Evolutionary conservation across 768 basidiomycete species (phyloP).

Genomic region (Mycena latifolia): DNA sequence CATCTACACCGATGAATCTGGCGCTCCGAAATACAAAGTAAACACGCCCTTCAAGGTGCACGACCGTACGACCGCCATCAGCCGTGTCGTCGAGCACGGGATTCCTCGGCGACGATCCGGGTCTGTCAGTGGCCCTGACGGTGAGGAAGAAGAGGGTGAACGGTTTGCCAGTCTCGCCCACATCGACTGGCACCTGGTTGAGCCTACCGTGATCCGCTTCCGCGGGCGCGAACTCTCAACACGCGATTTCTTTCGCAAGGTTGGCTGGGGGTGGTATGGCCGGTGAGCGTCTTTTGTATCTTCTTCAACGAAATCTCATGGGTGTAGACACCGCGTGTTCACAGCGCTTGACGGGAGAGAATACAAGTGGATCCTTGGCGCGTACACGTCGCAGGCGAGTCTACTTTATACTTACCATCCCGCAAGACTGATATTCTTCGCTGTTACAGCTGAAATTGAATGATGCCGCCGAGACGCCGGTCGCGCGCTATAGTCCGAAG

Average conservation of each 20-base stretch:
- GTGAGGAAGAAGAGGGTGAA: slow-evolving; percentile 40
- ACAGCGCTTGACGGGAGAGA: slow-evolving; percentile 46
- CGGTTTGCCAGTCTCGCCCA: slow-evolving; percentile 46
- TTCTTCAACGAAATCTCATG: neutral
- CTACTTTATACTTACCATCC: neutral
- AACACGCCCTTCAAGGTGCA: slow-evolving; percentile 41
- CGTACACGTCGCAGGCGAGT: slow-evolving; percentile 37
- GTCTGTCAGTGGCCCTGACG: neutral
- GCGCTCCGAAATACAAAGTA: slow-evolving; percentile 39
- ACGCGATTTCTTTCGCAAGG: slow-evolving; percentile 41
- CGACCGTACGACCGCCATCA: slow-evolving; percentile 15
- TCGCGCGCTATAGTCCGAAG: slow-evolving; percentile 35
- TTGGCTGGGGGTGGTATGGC: slow-evolving; percentile 38
- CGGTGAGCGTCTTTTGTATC: slow-evolving; percentile 29
- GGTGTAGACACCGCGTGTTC: slow-evolving; percentile 47
- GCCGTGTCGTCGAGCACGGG: slow-evolving; percentile 21
- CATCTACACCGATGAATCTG: slow-evolving; percentile 36
- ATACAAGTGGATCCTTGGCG: slow-evolving; percentile 49
- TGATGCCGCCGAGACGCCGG: slow-evolving; percentile 33
- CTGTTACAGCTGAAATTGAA: slow-evolving; percentile 35
- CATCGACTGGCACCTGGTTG: slow-evolving; percentile 49
- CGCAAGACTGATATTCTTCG: neutral
- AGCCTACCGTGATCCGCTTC: slow-evolving; percentile 45
- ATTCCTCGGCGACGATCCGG: neutral
- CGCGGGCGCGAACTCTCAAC: slow-evolving; percentile 42